A percentile compares a stretch with the other conserved stretches of the same genome.
These are phyloP conservation scores for Haberlea rhodopensis DNA, from an alignment of 257 asterid species.

Conservation along the genomic window DNA sequence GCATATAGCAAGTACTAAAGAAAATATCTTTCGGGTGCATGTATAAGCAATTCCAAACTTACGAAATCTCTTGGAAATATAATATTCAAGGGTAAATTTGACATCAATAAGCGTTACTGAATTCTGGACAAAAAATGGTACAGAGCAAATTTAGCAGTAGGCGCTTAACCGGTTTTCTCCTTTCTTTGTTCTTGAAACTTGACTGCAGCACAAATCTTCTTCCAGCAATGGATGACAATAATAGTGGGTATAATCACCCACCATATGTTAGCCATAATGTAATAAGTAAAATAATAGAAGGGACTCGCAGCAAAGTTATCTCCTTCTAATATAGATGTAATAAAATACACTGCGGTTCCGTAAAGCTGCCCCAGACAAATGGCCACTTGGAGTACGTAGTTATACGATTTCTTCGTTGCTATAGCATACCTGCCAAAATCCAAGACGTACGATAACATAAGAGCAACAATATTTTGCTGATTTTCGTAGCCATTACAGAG, in stretches of 20 bases:
- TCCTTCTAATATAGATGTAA: constrained; percentile 74
- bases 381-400: constrained; percentile 67
- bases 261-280: constrained; percentile 63
- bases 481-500: neutral
- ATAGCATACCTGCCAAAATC: constrained; percentile 70
- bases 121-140: neutral
- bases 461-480: neutral
- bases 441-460: neutral
- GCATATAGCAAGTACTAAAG: neutral
- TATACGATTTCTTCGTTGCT: constrained; percentile 66
- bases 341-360: constrained; percentile 69
- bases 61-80: neutral
- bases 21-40: neutral
- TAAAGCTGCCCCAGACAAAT: constrained; percentile 88
- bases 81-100: neutral
- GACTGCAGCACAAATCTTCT: constrained; percentile 63
- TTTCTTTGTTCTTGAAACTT: constrained; percentile 50
- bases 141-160: neutral
- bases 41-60: neutral
- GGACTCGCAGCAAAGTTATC: constrained; percentile 65
- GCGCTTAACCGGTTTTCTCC: constrained; percentile 47
- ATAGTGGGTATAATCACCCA: constrained; percentile 75
- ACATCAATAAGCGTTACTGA: neutral
- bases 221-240: constrained; percentile 68
- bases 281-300: constrained; percentile 62